phyloP scores from a whole-genome alignment of 169 alveolate genomes.

The Babesia ovata region DNA sequence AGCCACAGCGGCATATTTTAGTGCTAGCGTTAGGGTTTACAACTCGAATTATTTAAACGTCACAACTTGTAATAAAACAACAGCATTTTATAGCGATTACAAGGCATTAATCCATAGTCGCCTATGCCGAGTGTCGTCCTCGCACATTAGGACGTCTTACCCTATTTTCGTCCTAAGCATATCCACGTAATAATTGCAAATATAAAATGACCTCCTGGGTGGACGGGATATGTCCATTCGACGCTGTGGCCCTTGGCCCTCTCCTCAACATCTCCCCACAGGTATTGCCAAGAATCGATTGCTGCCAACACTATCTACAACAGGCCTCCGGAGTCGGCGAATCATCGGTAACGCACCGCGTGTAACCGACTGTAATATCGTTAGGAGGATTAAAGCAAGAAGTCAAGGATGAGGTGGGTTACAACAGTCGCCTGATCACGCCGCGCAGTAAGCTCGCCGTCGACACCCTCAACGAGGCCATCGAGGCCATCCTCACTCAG shows the following conservation, averaged over 20 bases:
- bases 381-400: conserved; percentile 13
- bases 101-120: too few species aligned
- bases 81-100: too few species aligned
- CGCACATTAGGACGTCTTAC: too few species aligned
- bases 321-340: conserved; percentile 31
- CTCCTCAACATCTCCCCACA: conserved; percentile 37
- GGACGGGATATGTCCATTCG: background rate
- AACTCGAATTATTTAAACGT: too few species aligned
- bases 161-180: too few species aligned
- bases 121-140: too few species aligned
- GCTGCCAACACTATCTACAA: background rate
- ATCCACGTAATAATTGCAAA: too few species aligned
- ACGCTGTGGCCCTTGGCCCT: conserved; percentile 3
- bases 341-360: conserved; percentile 4
- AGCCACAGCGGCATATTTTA: too few species aligned
- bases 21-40: too few species aligned
- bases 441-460: conserved; percentile 79
- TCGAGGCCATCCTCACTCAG: conserved; percentile 91
- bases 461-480: conserved; percentile 87
- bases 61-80: too few species aligned
- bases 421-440: background rate
- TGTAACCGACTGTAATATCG: background rate
- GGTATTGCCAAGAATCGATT: background rate
- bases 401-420: conserved; percentile 39
- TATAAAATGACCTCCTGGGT: too few species aligned